A percentile compares a stretch with the other conserved stretches of the same genome.
phyloP scores from a whole-genome alignment of 257 asterid genomes.

The Agastache rugosa region DNA sequence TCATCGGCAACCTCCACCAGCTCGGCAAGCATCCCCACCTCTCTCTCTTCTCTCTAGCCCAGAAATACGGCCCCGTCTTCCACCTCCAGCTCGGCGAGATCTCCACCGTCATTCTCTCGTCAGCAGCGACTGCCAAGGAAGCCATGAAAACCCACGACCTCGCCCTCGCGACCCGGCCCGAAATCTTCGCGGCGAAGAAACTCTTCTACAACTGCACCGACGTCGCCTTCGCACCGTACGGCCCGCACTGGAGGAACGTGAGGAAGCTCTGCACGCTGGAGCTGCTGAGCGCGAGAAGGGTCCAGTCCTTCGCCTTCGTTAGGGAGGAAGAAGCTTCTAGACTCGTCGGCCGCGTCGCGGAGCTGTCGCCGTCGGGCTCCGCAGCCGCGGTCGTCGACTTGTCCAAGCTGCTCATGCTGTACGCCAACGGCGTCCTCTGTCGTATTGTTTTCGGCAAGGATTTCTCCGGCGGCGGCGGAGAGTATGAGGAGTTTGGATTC shows the following conservation, averaged over 20 bases:
- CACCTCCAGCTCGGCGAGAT: constrained; percentile 58
- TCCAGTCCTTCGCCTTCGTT: constrained; percentile 49
- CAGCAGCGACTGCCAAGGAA: constrained; percentile 55
- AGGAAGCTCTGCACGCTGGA: constrained; percentile 51
- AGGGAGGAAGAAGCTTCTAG: constrained; percentile 55
- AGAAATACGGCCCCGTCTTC: constrained; percentile 55
- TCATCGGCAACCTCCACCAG: constrained; percentile 67
- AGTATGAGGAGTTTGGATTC: constrained; percentile 52
- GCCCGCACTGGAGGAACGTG: constrained; percentile 57
- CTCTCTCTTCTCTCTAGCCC: constrained; percentile 48
- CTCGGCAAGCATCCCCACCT: constrained; percentile 61
- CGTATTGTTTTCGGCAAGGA: constrained; percentile 56
- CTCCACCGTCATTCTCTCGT: constrained; percentile 57
- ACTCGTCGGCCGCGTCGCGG: constrained; percentile 44
- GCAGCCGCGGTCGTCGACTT: constrained; percentile 24
- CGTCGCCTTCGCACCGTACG: constrained; percentile 55
- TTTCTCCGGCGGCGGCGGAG: constrained; percentile 50
- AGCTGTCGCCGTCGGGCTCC: constrained; percentile 20
- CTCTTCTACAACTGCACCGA: constrained; percentile 60
- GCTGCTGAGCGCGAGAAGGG: constrained; percentile 51
- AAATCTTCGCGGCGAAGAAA: constrained; percentile 53
- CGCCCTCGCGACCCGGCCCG: constrained; percentile 57
- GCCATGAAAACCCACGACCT: constrained; percentile 55
- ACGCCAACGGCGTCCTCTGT: constrained; percentile 57
- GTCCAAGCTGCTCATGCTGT: constrained; percentile 43